Conservation (phyloP, 176 grass and related monocot species). For the Phoenix roebelenii region DNA sequence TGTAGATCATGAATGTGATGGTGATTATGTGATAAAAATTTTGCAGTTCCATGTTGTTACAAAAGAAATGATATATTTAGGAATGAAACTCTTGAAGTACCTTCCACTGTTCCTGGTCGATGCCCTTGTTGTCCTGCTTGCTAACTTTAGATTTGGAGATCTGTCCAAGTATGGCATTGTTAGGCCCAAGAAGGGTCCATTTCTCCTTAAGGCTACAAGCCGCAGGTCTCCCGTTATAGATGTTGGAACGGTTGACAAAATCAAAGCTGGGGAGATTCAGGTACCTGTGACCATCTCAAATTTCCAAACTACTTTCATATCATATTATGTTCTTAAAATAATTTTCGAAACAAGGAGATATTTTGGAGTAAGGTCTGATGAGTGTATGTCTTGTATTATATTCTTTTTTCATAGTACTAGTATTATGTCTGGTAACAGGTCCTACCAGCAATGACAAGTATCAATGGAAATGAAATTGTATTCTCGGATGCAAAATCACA, state of each 20-base stretch:
- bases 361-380: background rate
- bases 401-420: background rate
- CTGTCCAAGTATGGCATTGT: conserved; percentile 35
- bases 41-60: conserved; percentile 34
- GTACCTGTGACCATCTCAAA: background rate
- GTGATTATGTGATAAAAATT: too few relatives aligned
- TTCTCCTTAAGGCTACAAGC: conserved; percentile 15
- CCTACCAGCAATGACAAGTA: background rate
- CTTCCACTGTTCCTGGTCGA: conserved; percentile 26
- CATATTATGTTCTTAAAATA: background rate
- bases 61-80: conserved; percentile 33
- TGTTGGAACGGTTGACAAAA: conserved; percentile 25
- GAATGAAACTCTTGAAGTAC: conserved; percentile 23
- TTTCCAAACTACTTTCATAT: background rate
- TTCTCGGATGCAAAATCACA: conserved; percentile 7
- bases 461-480: conserved; percentile 15
- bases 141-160: conserved; percentile 29
- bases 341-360: background rate
- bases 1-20: too few relatives aligned
- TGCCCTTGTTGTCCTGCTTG: conserved; percentile 2
- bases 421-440: background rate
- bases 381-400: background rate
- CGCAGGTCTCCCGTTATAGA: conserved; percentile 26
- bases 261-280: conserved; percentile 30
- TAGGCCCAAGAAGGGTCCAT: conserved; percentile 26